phyloP scores from a whole-genome alignment of 169 alveolate species.

The Plasmodium relictum region DNA sequence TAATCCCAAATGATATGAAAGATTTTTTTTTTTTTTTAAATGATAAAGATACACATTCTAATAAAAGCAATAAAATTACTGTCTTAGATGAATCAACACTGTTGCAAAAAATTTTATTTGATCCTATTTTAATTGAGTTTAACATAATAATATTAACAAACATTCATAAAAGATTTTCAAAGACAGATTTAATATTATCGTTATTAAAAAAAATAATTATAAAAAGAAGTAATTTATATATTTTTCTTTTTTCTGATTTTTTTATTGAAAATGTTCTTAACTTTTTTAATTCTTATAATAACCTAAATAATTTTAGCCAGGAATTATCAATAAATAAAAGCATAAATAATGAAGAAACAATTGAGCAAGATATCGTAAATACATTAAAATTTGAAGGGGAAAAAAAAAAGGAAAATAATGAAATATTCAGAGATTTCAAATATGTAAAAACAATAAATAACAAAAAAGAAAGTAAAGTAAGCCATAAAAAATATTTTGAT shows the following conservation, averaged over 20 bases:
- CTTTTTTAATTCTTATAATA: slow-evolving; percentile 49
- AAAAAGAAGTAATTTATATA: slow-evolving; percentile 49
- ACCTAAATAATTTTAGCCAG: not conserved
- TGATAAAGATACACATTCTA: slow-evolving; percentile 2
- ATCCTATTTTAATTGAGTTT: slow-evolving; percentile 85
- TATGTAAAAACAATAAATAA: not conserved
- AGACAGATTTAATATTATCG: slow-evolving; percentile 79
- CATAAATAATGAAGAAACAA: slow-evolving; percentile 6
- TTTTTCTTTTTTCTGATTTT: slow-evolving; percentile 63
- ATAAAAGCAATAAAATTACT: slow-evolving; percentile 19
- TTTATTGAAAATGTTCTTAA: slow-evolving; percentile 48
- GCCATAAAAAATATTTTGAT: not conserved
- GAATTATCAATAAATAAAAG: not conserved
- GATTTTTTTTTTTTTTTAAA: slow-evolving; percentile 27
- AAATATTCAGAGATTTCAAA: not conserved
- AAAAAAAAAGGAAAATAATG: slow-evolving; percentile 10
- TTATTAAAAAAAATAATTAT: slow-evolving; percentile 71
- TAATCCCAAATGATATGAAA: slow-evolving; percentile 36
- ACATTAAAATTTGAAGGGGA: not conserved
- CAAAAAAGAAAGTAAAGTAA: not conserved
- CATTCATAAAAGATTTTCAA: slow-evolving; percentile 76
- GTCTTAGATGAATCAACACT: slow-evolving; percentile 48
- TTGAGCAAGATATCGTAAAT: not conserved
- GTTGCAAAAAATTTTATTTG: slow-evolving; percentile 72
- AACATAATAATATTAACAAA: slow-evolving; percentile 81